Base-by-base conservation (phyloP, 306 rosid species). In the Citrullus colocynthis region DNA sequence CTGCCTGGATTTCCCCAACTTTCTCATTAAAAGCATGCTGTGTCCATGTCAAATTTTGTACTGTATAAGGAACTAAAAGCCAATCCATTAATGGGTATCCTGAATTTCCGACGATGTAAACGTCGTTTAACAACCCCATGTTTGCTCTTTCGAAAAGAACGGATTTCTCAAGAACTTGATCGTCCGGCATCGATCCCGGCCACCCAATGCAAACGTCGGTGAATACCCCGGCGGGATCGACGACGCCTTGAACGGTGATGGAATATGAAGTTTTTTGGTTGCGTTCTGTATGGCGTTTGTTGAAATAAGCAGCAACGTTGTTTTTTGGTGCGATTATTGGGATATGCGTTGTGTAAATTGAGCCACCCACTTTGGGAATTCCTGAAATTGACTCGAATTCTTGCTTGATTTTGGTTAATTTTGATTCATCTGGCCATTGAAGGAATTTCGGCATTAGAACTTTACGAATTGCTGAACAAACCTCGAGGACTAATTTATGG, bases 171-270 rank as follows among this genome's bases (percentile, higher is more conserved):
- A 96, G 71, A 12, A 96, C 99, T 57, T 93, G 93, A 54, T 91
- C 98, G 82, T 96, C 98, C 13, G 93, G 90, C 97, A 96, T 86
- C 1, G 98, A 96, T 1, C 99, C 99, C 1, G 98, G 98, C 99
- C 99, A 96, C 0, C 99, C 99, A 20, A 92, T 91, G 16, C 98
- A 95, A 2, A 92, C 93, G 69, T 95, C 99, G 0, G 93, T 83
- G 14, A 92, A 96, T 2, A 88, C 87, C 7, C 99, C 99, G 51
- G 78, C 85, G 1, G 93, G 87, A 18, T 96, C 97, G 8, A 88
- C 97, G 9, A 91, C 98, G 17, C 99, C 99, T 41, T 96, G 99
- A 72, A 95, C 97, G 0, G 97, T 92, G 2, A 95, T 91, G 7
- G 98, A 91, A 30, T 95, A 95, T 1, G 93, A 92, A 14, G 93